Evolutionary conservation across 2,329 filamentous ascomycete genomes (phyloP).

Genomic region (Sarocladium kiliense): DNA sequence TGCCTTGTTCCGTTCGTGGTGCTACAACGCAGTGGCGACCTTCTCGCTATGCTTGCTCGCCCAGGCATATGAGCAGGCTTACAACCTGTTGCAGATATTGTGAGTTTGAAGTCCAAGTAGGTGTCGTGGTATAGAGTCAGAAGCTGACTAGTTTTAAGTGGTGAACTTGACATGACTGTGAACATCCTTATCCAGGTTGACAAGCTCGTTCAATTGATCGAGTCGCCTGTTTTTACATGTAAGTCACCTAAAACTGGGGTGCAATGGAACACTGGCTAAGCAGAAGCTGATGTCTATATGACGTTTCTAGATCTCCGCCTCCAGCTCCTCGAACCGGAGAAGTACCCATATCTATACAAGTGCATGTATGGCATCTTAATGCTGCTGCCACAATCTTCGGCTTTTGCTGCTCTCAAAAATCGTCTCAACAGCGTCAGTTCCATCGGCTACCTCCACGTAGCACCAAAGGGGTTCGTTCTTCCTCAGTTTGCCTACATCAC

Average conservation of each 20-base stretch:
- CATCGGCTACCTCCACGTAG: constrained; percentile 88
- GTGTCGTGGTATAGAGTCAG: background rate
- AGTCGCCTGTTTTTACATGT: constrained; percentile 98
- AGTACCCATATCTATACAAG: constrained; percentile 92
- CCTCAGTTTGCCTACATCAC: background rate
- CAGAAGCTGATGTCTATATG: background rate
- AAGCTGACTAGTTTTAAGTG: constrained; percentile 43
- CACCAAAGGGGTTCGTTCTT: constrained; percentile 65
- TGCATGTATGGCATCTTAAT: constrained; percentile 96
- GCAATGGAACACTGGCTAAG: background rate
- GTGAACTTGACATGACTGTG: constrained; percentile 96
- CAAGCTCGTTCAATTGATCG: constrained; percentile 92
- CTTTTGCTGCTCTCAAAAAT: constrained; percentile 95
- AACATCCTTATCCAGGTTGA: constrained; percentile 99
- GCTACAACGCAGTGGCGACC: constrained; percentile 95
- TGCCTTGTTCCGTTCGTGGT: constrained; percentile 92
- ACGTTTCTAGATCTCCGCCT: constrained; percentile 70
- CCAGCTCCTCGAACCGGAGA: constrained; percentile 91
- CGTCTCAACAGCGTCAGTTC: constrained; percentile 94
- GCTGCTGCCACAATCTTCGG: constrained; percentile 96
- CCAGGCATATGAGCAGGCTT: constrained; percentile 96
- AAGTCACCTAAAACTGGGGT: constrained; percentile 25
- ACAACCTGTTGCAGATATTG: constrained; percentile 94
- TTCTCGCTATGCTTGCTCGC: constrained; percentile 94
- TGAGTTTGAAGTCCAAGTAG: constrained; percentile 34